Base-by-base conservation (phyloP, 1,284 basidiomycete species). In the Porogramme epimiltina region DNA sequence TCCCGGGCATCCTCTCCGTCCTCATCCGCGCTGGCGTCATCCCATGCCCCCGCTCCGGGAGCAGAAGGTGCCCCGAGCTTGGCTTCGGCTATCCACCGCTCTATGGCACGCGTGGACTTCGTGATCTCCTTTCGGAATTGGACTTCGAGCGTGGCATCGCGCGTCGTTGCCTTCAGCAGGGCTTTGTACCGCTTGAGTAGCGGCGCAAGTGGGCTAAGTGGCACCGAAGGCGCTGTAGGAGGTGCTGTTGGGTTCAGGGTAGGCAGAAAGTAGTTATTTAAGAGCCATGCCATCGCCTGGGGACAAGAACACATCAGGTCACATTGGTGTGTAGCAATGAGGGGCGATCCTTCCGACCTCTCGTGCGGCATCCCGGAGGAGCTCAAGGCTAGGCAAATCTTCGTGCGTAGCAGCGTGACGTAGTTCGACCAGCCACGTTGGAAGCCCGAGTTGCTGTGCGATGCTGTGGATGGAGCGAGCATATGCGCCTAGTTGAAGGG, bases 341-440 rank as follows among this genome's bases (percentile, higher is more conserved):
- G 38, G 45, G 22, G 11, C 40, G 24, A 31, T 48, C 42, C 3
- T 16, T 22, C 76, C 62, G 56, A 89, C 90, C 76, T 91, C 84
- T 52, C 78, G 74, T 18, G 89, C 81, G 0, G 87, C 93, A 48
- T 92, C 82, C 48, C 89, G 80, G 10, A 98, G 78, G 6, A 95
- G 73, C 43, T 85, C 81, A 2, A 98, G 74, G 56, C 90, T 91
- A 0, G 96, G 97, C 16, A 99, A 73, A 59, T 97, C 93, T 65
- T 99, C 96, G 66, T 99, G 96, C 2, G 96, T 99, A 9, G 93
- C 92, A 24, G 93, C 89, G 73, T 99, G 96, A 33, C 96, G 81
- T 4, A 99, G 76, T 58, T 98, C 92, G n/a, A 99, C 95, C 18
- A 99, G 79, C 84, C 91, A 94, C 0, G 80, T 73, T 0, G 97